Percentiles rank a stretch among this genome's conserved stretches.
These are phyloP conservation scores for Botrytis tulipae DNA, from an alignment of 2,329 filamentous ascomycete species.

Conservation along the genomic window DNA sequence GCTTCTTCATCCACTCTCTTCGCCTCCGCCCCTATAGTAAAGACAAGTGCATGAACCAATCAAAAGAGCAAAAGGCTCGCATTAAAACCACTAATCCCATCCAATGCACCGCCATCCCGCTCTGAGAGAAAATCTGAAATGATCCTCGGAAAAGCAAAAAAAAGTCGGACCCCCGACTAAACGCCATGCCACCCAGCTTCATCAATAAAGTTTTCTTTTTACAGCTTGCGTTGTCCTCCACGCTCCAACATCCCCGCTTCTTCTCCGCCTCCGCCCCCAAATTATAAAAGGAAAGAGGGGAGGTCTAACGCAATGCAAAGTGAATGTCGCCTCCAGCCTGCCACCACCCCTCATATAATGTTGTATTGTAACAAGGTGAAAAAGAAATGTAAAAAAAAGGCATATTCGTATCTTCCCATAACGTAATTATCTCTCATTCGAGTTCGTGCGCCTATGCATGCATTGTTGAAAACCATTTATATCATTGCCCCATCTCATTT, in stretches of 20 bases:
- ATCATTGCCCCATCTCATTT: conserved; percentile 7
- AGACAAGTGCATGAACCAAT: conserved; percentile 6
- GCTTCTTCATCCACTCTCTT: background rate
- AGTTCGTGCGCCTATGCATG: conserved; percentile 17
- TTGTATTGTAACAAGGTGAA: conserved; percentile 17
- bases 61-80: conserved; percentile 11
- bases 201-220: conserved; percentile 16
- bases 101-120: conserved; percentile 8
- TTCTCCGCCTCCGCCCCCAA: background rate
- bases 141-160: background rate
- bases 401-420: conserved; percentile 12
- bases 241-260: background rate
- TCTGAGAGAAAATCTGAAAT: background rate
- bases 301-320: conserved; percentile 4
- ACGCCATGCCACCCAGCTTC: conserved; percentile 13
- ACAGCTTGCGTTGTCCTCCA: background rate
- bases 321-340: conserved; percentile 1
- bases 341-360: conserved; percentile 10
- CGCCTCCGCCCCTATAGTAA: conserved; percentile 1
- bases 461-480: conserved; percentile 13
- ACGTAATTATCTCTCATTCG: conserved; percentile 16
- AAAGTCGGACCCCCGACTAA: conserved; percentile 1
- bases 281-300: conserved; percentile 1
- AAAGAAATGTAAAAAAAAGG: background rate
- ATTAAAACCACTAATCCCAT: conserved; percentile 3